Evolutionary conservation across 352 stramenopile genomes (phyloP), one percentile per base, ranked within the genome.

Genomic region (Phytophthora tubulina): DNA sequence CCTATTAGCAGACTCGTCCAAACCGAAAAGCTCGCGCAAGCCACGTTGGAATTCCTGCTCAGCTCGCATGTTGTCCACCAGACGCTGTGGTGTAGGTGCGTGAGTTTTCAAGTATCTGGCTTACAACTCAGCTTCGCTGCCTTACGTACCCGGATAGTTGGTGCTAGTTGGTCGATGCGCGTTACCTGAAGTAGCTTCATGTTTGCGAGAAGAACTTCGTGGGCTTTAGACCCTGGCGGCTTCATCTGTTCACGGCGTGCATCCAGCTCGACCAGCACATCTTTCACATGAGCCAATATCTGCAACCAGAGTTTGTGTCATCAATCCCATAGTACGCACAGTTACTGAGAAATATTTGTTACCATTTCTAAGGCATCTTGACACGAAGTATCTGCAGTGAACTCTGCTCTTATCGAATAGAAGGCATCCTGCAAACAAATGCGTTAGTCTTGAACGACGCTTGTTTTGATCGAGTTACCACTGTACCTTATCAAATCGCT

Each of bases 201-300:
- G 58, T 54, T 81, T 17, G 70, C 57, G 3, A 85, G 44, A 17
- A 86, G 17, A 14, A 84, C 60, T 21, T 73, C 58, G 17, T 85
- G 66, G 13, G 72, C 76, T 72, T 73, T 82, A 10, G 80, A 79
- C 9, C 78, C 73, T 15, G 81, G 81, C 9, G 81, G 79, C 46
- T 76, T 79, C 74, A 85, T 85, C 46, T 89, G 79, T 10, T 89
- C 70, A 42, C 81, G 74, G 0, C 73, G 67, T 21, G 75, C 78
- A 32, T 85, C 70, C 11, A 86, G 58, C 65, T 86, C 81, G n/a
- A 82, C 72, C n/a, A 85, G 62, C 0, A 82, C 41, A 56, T 85
- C 81, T 11, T 74, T 57, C 2, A 84, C 59, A 55, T 73, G 67
- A 39, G 54, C 38, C n/a, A 80, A 41, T 27, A 89, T 67, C 81